Conservation (phyloP, 2,329 filamentous ascomycete species). For the Cordyceps cateniannulata region DNA sequence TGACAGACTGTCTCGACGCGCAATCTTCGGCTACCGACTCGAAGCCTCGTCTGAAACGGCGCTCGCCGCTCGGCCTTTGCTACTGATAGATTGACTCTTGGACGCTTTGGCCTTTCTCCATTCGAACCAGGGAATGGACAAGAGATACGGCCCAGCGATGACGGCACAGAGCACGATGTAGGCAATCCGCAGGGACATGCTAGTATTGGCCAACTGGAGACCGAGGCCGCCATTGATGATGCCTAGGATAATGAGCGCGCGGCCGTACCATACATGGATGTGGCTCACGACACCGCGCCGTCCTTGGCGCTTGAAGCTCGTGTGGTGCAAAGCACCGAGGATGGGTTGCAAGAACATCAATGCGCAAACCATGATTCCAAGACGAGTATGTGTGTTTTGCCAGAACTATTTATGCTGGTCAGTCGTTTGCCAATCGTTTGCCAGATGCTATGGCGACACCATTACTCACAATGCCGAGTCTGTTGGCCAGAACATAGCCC, state of each 20-base stretch:
- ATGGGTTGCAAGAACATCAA: slow-evolving; percentile 52
- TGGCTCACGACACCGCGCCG: slow-evolving; percentile 46
- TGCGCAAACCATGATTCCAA: slow-evolving; percentile 49
- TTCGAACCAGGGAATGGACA: slow-evolving; percentile 16
- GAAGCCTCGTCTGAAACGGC: not conserved
- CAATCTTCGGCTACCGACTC: not conserved
- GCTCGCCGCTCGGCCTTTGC: not conserved
- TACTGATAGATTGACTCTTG: not conserved
- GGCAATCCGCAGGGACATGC: slow-evolving; percentile 38
- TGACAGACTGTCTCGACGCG: not conserved
- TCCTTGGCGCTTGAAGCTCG: slow-evolving; percentile 41
- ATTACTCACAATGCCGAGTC: slow-evolving; percentile 36
- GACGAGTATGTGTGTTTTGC: slow-evolving; percentile 43
- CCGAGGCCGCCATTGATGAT: slow-evolving; percentile 60
- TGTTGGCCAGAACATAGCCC: slow-evolving; percentile 42
- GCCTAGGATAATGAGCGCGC: slow-evolving; percentile 49
- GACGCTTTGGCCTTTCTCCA: not conserved
- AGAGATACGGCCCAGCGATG: slow-evolving; percentile 39
- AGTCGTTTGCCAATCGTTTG: not conserved
- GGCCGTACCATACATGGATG: slow-evolving; percentile 57
- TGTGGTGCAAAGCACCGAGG: slow-evolving; percentile 53
- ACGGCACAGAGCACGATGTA: slow-evolving; percentile 51
- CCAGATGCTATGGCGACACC: not conserved
- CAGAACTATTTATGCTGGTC: slow-evolving; percentile 37
- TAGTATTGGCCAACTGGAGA: slow-evolving; percentile 40